These are phyloP conservation scores for Golubevia sp. DNA, from an alignment of 1,284 basidiomycete species.

Conservation along the genomic window DNA sequence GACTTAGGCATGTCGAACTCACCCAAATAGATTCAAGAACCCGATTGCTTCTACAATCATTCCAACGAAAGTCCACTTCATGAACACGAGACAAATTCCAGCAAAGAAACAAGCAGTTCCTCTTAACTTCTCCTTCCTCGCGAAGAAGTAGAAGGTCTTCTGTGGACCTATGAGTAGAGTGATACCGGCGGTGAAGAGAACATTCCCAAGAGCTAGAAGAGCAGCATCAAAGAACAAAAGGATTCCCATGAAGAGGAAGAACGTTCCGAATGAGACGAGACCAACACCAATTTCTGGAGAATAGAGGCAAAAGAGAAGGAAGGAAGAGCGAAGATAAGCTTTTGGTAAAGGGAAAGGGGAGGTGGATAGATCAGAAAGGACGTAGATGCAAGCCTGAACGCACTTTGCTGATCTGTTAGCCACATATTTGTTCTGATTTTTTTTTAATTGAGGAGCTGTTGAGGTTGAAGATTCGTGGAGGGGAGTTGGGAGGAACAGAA, in stretches of 20 bases:
- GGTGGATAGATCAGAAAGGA: not conserved
- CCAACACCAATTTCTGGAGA: constrained; percentile 70
- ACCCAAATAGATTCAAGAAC: constrained; percentile 91
- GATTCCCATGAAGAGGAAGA: constrained; percentile 95
- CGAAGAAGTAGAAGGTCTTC: constrained; percentile 98
- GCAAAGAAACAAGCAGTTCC: constrained; percentile 68
- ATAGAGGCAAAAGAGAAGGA: not conserved
- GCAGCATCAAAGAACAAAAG: constrained; percentile 97
- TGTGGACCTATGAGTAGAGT: constrained; percentile 59
- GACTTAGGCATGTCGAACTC: too few relatives aligned
- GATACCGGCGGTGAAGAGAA: constrained; percentile 58
- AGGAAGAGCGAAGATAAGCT: not conserved
- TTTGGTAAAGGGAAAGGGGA: not conserved
- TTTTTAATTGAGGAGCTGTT: too few relatives aligned
- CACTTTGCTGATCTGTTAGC: constrained; percentile 61
- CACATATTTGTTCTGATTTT: constrained; percentile 32
- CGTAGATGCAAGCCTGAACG: constrained; percentile 12
- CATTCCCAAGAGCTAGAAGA: constrained; percentile 91
- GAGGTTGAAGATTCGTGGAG: too few relatives aligned
- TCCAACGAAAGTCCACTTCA: constrained; percentile 90
- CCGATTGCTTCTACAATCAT: constrained; percentile 90
- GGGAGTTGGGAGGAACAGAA: too few relatives aligned
- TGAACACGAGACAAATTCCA: constrained; percentile 69
- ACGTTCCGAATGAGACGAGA: constrained; percentile 90
- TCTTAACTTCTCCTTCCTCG: constrained; percentile 89